Evolutionary conservation across 352 stramenopile genomes (phyloP), one percentile per base, ranked within the genome.

Genomic region (Phytophthora idaei): DNA sequence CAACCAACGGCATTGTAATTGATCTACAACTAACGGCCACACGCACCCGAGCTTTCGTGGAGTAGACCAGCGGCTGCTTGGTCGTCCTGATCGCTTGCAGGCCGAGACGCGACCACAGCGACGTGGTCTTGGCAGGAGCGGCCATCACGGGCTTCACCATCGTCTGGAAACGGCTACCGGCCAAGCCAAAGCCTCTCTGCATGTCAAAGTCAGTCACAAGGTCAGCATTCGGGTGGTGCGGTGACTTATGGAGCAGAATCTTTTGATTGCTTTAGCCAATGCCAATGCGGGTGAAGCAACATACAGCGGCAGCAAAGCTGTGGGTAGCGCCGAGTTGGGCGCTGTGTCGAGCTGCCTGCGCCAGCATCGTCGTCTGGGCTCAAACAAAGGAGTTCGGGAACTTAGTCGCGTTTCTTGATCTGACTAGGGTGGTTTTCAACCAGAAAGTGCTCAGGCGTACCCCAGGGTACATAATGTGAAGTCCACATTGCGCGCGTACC

Each of bases 1-100:
- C 56, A 65, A 54, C 6, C 17, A 64, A 55, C n/a, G 32, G 14
- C 48, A 61, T 57, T 60, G 59, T 47, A 64, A 32, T 32, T 51
- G 1, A n/a, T 34, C 39, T 21, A 21, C 21, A 21, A 21, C 21
- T 21, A 21, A 21, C 21, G 21, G 21, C 21, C 21, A 21, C 21
- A 83, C 82, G 53, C 73, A 92, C 83, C 57, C 78, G 80, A 72
- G 79, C 77, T 80, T 90, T 90, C 56, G 81, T 90, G 21, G 84
- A 89, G 76, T 85, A 92, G 9, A 90, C 65, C 12, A 89, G 45
- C 15, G 77, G 76, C 58, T 81, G 67, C 56, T 83, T 87, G 29
- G 50, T n/a, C 28, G 54, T 54, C 45, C 71, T 77, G 32, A 46
- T 69, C 3, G 62, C 51, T 29, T 74, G 51, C 27, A 75, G 39